Conservation (phyloP, 768 basidiomycete species). For the Pilatotrama ljubarskyi region DNA sequence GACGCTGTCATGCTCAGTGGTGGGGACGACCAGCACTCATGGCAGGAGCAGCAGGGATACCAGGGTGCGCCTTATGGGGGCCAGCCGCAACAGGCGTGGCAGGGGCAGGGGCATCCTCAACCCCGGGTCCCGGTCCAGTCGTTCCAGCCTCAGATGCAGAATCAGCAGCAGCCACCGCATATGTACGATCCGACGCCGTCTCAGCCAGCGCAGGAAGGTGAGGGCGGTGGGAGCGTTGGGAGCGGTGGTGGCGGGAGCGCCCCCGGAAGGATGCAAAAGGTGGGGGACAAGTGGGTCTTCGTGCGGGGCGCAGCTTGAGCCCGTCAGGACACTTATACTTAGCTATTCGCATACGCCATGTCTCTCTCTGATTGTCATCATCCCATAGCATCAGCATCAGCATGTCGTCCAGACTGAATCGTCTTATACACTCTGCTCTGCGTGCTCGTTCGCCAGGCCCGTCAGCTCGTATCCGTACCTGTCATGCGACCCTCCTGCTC, state of each 20-base stretch:
- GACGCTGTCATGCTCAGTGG: conserved; percentile 64
- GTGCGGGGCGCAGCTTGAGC: conserved; percentile 39
- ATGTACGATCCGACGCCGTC: background rate
- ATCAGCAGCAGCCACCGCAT: background rate
- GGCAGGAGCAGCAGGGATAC: conserved; percentile 13
- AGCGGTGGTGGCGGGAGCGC: conserved; percentile 9
- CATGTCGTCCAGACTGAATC: background rate
- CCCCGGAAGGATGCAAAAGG: conserved; percentile 60
- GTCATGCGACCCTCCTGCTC: conserved; percentile 6
- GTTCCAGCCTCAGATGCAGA: background rate
- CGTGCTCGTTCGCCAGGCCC: conserved; percentile 26
- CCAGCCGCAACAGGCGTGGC: background rate
- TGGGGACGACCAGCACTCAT: conserved; percentile 22
- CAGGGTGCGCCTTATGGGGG: background rate
- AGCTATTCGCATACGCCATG: background rate
- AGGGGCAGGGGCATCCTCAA: background rate
- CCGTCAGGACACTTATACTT: background rate
- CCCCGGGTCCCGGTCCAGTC: background rate
- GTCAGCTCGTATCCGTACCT: conserved; percentile 48
- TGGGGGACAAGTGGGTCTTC: conserved; percentile 76
- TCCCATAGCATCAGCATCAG: conserved; percentile 5
- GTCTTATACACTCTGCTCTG: conserved; percentile 24
- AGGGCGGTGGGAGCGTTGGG: background rate
- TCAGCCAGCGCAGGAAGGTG: background rate
- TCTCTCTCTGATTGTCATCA: conserved; percentile 12